These are phyloP conservation scores for Volvox reticuliferus DNA, from an alignment of 139 green algal species.

Conservation along the genomic window DNA sequence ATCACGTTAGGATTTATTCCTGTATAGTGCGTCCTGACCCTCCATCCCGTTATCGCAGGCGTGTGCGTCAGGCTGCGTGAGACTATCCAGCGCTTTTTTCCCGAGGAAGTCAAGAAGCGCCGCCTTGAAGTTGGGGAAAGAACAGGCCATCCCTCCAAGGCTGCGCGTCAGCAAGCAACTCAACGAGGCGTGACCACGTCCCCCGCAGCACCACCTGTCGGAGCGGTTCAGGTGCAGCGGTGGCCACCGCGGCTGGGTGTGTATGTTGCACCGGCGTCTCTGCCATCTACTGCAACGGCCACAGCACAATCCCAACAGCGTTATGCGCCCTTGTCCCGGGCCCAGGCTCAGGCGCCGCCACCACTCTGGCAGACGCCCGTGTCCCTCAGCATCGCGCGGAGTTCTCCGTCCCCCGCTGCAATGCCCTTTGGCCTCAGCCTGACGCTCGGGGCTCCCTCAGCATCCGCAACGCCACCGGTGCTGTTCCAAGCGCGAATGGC, in stretches of 20 bases:
- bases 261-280: neutral
- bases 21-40: too few species aligned
- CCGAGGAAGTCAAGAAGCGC: neutral
- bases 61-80: conserved; percentile 27
- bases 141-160: neutral
- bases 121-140: neutral
- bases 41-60: neutral
- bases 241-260: neutral
- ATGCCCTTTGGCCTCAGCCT: too few species aligned
- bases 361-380: too few species aligned
- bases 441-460: neutral
- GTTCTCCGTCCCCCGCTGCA: too few species aligned
- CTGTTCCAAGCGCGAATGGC: neutral
- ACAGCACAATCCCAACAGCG: neutral
- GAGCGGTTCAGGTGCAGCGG: neutral
- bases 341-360: too few species aligned
- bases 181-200: neutral
- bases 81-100: conserved; percentile 22
- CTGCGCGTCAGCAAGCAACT: neutral
- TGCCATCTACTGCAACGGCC: neutral
- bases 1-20: neutral
- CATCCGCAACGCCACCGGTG: neutral
- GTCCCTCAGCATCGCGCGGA: too few species aligned
- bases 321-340: too few species aligned
- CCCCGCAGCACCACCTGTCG: too few species aligned